Evolutionary conservation across 2,329 filamentous ascomycete species (phyloP).

Genomic region (Tolypocladium ovalisporum): DNA sequence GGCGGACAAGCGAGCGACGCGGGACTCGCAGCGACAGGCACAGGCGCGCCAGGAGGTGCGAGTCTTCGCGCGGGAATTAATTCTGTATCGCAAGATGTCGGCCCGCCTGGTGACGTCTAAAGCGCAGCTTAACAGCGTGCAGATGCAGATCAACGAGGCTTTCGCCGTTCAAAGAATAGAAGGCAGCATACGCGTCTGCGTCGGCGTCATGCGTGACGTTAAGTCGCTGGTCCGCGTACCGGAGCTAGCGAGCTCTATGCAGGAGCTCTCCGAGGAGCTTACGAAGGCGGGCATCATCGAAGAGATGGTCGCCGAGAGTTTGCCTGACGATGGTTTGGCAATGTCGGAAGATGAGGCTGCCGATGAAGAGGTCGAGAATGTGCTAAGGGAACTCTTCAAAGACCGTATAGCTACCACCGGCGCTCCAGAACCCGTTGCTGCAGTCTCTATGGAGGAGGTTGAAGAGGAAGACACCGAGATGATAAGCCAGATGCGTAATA

Average conservation of each 20-base stretch:
- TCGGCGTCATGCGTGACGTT: constrained; percentile 94
- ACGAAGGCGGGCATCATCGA: constrained; percentile 94
- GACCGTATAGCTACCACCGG: constrained; percentile 55
- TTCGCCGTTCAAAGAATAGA: constrained; percentile 94
- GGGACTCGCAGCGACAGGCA: constrained; percentile 64
- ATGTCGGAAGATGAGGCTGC: constrained; percentile 68
- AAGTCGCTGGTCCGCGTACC: constrained; percentile 76
- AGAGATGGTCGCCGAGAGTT: constrained; percentile 83
- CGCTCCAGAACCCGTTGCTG: constrained; percentile 39
- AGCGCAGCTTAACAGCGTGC: constrained; percentile 82
- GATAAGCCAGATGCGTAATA: constrained; percentile 86
- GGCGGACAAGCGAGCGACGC: constrained; percentile 70
- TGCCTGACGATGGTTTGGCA: constrained; percentile 63
- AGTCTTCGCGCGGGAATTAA: constrained; percentile 77
- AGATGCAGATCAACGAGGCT: constrained; percentile 96
- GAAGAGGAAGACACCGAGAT: constrained; percentile 73
- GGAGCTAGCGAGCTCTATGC: constrained; percentile 80
- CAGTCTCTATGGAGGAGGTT: constrained; percentile 40
- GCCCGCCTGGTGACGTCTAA: constrained; percentile 75
- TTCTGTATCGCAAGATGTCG: constrained; percentile 67
- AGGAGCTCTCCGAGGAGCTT: constrained; percentile 73
- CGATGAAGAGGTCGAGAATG: constrained; percentile 79
- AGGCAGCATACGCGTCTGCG: constrained; percentile 73
- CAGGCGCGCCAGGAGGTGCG: constrained; percentile 77
- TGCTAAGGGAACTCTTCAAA: constrained; percentile 81